These are phyloP conservation scores for Vicia sativa DNA, from an alignment of 306 rosid genomes.

Conservation along the genomic window DNA sequence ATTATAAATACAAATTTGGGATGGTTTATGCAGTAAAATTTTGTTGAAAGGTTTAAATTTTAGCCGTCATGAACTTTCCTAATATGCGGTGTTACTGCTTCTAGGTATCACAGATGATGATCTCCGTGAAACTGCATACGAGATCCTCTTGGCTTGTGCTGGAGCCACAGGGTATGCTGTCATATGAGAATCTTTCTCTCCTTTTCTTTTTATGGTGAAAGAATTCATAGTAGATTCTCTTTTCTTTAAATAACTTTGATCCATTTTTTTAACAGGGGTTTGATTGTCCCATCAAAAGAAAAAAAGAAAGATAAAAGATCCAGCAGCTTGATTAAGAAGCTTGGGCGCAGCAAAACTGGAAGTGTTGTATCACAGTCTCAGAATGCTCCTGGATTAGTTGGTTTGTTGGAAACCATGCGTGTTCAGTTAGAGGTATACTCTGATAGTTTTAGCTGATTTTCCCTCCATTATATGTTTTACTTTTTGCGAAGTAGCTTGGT, in stretches of 20 bases:
- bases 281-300: conserved; percentile 90
- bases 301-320: conserved; percentile 92
- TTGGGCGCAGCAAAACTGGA: conserved; percentile 94
- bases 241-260: conserved; percentile 19
- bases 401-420: conserved; percentile 94
- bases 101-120: conserved; percentile 87
- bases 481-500: conserved; percentile 6
- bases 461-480: conserved; percentile 4
- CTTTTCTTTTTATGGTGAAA: conserved; percentile 9
- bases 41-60: conserved; percentile 21
- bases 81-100: conserved; percentile 41
- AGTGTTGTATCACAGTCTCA: conserved; percentile 74
- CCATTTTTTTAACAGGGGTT: conserved; percentile 63
- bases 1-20: conserved; percentile 12
- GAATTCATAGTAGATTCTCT: conserved; percentile 26
- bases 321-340: conserved; percentile 80
- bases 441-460: conserved; percentile 18
- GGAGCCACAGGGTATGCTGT: conserved; percentile 88
- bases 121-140: conserved; percentile 92
- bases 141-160: conserved; percentile 94
- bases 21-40: conserved; percentile 32
- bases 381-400: conserved; percentile 82
- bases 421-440: conserved; percentile 93
- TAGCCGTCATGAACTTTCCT: conserved; percentile 27
- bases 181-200: conserved; percentile 30